Conservation (phyloP, 1,139 yeast species). For the Zhuliangozyma blackwelliae region DNA sequence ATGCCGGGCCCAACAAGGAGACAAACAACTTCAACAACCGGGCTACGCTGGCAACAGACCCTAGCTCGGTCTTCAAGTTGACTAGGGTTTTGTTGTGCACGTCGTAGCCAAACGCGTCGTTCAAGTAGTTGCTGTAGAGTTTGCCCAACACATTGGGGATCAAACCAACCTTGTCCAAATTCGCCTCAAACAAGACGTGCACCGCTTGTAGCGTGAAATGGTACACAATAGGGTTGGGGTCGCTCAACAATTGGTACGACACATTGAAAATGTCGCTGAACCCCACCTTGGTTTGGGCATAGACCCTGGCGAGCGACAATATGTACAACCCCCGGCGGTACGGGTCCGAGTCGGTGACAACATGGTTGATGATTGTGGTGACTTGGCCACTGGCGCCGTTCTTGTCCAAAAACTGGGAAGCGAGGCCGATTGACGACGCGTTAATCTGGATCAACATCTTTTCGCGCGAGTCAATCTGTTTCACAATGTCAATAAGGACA, state of each 20-base stretch:
- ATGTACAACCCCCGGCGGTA: conserved; percentile 62
- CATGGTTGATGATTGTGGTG: conserved; percentile 52
- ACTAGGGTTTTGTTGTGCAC: conserved; percentile 19
- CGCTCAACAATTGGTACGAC: conserved; percentile 57
- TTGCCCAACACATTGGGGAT: conserved; percentile 44
- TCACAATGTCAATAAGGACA: conserved; percentile 56
- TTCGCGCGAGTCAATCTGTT: conserved; percentile 31
- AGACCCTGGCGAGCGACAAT: conserved; percentile 57
- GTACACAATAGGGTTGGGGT: conserved; percentile 84
- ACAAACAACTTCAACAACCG: conserved; percentile 27
- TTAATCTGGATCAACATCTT: conserved; percentile 49
- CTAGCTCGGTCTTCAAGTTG: conserved; percentile 28
- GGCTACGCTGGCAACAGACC: conserved; percentile 21
- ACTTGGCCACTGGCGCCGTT: conserved; percentile 43
- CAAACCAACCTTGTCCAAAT: conserved; percentile 46
- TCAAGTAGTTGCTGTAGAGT: conserved; percentile 45
- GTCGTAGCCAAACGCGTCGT: conserved; percentile 45
- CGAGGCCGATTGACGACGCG: conserved; percentile 65
- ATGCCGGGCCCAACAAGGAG: conserved; percentile 38
- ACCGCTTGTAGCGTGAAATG: conserved; percentile 65
- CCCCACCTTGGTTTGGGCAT: conserved; percentile 34
- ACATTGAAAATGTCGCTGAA: conserved; percentile 50
- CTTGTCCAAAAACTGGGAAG: conserved; percentile 40
- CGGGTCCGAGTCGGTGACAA: conserved; percentile 52
- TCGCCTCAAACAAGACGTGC: conserved; percentile 50